Evolutionary conservation across 805 yeast species (phyloP), one percentile per base, ranked within the genome.

Genomic region (Komagataella populi): DNA sequence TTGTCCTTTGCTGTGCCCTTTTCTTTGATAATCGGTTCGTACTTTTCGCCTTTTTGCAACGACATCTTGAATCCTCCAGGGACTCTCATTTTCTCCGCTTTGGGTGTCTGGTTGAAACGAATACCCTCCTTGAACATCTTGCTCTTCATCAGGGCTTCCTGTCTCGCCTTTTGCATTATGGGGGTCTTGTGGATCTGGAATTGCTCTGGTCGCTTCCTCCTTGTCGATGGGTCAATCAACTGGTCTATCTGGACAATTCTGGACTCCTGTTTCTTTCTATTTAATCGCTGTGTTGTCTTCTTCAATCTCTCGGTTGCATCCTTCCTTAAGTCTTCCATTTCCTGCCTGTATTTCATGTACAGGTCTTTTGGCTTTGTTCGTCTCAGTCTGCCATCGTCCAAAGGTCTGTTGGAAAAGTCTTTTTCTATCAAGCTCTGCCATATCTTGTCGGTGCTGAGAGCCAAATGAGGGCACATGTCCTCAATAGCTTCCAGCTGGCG

Each of bases 341-440:
- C 78, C 3, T 54, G 51, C 1, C 59, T 53, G 55, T 75, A 77
- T 51, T 56, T 57, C 47, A 62, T 57, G 61, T 75, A 78, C 22
- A 72, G 55, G 1, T 63, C 61, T 53, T 70, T 65, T 23, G 71
- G 16, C n/a, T 14, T 22, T 22, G 20, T 18, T 12, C 62, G 23
- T 17, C 46, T 20, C 17, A 44, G 23, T 18, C 23, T 44, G 6
- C 23, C 23, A n/a, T 44, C 46, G 3, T 17, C 20, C 20, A 52
- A 16, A 14, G 80, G 78, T 43, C 80, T 59, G 48, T 70, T 70
- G 2, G 74, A 69, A 54, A 78, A 78, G 57, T 77, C 82, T 51
- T 72, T 67, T 45, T 63, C 63, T 1, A 77, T 62, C 20, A 78
- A 59, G n/a, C 53, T 51, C 45, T 57, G 59, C 83, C 83, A 78